phyloP scores from a whole-genome alignment of 2,329 filamentous ascomycete species.

The Aquanectria penicillioides region DNA sequence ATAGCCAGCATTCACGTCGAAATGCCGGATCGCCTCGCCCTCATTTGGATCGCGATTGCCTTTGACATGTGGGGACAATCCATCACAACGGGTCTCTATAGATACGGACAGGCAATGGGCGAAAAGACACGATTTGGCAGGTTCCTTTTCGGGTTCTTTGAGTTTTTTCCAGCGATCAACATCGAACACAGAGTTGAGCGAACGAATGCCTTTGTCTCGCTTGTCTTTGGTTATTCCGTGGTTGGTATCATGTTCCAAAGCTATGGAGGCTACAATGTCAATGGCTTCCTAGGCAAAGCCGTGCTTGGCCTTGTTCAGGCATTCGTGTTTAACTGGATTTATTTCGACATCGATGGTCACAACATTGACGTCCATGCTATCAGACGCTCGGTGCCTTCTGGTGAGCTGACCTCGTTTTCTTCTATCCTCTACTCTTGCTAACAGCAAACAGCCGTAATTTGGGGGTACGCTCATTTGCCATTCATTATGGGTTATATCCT shows the following conservation, averaged over 20 bases:
- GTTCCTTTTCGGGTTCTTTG: slow-evolving; percentile 55
- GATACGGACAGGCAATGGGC: slow-evolving; percentile 38
- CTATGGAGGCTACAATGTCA: slow-evolving; percentile 53
- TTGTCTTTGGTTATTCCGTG: slow-evolving; percentile 73
- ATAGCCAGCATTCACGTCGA: slow-evolving; percentile 67
- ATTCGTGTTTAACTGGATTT: slow-evolving; percentile 70
- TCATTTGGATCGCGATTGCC: slow-evolving; percentile 66
- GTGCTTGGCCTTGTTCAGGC: slow-evolving; percentile 66
- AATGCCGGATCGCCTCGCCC: slow-evolving; percentile 62
- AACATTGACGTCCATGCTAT: slow-evolving; percentile 71
- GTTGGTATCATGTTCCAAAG: slow-evolving; percentile 70
- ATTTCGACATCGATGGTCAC: slow-evolving; percentile 69
- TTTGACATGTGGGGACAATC: slow-evolving; percentile 62
- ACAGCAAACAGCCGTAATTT: slow-evolving; percentile 55
- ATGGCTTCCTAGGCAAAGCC: slow-evolving; percentile 71
- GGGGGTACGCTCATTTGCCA: slow-evolving; percentile 66
- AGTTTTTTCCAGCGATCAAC: slow-evolving; percentile 70
- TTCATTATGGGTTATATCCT: slow-evolving; percentile 73
- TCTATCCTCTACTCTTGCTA: neutral
- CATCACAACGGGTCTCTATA: slow-evolving; percentile 53
- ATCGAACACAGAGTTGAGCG: slow-evolving; percentile 74
- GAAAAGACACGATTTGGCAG: slow-evolving; percentile 32
- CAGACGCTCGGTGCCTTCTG: slow-evolving; percentile 57
- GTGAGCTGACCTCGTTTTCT: slow-evolving; percentile 41
- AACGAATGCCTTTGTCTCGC: slow-evolving; percentile 70